Evolutionary conservation across 2,329 filamentous ascomycete genomes (phyloP).

Genomic region (Aspergillus sp.): DNA sequence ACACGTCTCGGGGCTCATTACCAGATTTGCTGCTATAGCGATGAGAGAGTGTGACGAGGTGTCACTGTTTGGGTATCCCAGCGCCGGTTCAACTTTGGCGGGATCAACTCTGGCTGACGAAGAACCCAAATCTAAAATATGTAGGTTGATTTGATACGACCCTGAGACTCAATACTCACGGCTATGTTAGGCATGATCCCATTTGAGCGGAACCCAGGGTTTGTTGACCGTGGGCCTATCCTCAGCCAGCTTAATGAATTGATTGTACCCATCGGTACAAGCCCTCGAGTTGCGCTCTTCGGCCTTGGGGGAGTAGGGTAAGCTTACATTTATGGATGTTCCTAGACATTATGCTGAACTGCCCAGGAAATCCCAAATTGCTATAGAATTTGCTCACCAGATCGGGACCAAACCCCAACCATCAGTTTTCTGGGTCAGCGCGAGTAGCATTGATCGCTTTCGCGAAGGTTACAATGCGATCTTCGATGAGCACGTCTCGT

Average conservation of each 20-base stretch:
- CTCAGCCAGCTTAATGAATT: not conserved
- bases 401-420: not conserved
- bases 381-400: slow-evolving; percentile 13
- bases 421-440: slow-evolving; percentile 15
- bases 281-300: slow-evolving; percentile 10
- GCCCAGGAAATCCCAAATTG: slow-evolving; percentile 16
- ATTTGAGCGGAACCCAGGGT: slow-evolving; percentile 10
- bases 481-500: slow-evolving; percentile 2
- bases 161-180: not conserved
- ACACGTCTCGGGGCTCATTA: slow-evolving; percentile 12
- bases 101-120: not conserved
- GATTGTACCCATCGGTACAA: slow-evolving; percentile 4
- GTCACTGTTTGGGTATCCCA: not conserved
- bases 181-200: slow-evolving; percentile 10
- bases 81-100: not conserved
- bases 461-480: slow-evolving; percentile 10
- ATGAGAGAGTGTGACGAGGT: not conserved
- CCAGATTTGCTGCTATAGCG: slow-evolving; percentile 6
- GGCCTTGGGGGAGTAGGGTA: slow-evolving; percentile 17
- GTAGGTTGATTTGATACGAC: not conserved
- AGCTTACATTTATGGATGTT: not conserved
- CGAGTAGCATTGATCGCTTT: slow-evolving; percentile 14
- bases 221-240: slow-evolving; percentile 10
- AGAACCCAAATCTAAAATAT: not conserved
- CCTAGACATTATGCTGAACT: not conserved